Conservation (phyloP, 352 stramenopile species). For the Blastocystis sp. region DNA sequence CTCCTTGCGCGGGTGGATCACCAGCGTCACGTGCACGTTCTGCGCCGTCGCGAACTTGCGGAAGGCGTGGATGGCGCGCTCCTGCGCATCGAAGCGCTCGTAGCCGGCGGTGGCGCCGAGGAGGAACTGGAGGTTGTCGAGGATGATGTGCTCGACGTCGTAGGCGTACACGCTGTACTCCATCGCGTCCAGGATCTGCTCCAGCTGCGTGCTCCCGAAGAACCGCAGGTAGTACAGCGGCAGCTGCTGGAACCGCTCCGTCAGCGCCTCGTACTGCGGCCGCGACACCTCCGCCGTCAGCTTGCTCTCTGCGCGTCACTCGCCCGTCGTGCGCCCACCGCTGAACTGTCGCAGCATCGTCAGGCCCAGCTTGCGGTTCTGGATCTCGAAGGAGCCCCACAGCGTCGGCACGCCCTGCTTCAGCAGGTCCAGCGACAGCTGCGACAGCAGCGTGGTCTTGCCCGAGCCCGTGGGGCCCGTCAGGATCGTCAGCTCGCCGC, state of each 20-base stretch:
- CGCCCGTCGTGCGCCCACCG: not conserved
- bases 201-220: conserved; percentile 89
- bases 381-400: conserved; percentile 98
- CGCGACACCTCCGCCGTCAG: conserved; percentile 68
- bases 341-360: conserved; percentile 93
- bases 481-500: conserved; percentile 94
- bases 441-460: conserved; percentile 88
- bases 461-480: conserved; percentile 91
- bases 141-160: conserved; percentile 94
- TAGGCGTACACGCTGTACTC: conserved; percentile 94
- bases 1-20: conserved; percentile 98
- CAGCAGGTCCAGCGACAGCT: conserved; percentile 84
- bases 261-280: conserved; percentile 72
- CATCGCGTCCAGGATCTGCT: conserved; percentile 89
- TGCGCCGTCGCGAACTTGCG: conserved; percentile 91
- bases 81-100: conserved; percentile 82
- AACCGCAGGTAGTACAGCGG: conserved; percentile 97
- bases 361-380: conserved; percentile 91
- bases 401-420: conserved; percentile 91
- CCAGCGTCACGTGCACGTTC: conserved; percentile 95
- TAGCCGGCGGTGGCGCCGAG: conserved; percentile 76
- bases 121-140: conserved; percentile 99
- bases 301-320: not conserved
- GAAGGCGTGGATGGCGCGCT: conserved; percentile 77
- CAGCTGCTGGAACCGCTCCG: conserved; percentile 86